Evolutionary conservation across 495 filamentous ascomycete genomes (phyloP).

Genomic region (Terfezia boudieri): DNA sequence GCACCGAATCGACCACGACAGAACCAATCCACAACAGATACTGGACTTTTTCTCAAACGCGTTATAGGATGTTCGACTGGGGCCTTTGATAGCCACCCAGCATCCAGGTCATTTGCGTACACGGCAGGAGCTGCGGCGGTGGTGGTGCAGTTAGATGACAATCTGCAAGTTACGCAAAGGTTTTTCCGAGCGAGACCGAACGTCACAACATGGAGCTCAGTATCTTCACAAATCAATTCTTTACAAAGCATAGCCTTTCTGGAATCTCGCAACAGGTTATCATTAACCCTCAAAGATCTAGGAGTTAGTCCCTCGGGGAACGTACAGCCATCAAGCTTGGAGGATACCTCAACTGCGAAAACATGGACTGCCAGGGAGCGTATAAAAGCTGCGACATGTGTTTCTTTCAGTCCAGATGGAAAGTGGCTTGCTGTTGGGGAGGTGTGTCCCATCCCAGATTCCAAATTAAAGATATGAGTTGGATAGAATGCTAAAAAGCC

Average conservation of each 20-base stretch:
- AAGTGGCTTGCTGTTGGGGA: slow-evolving; percentile 81
- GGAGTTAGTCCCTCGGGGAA: slow-evolving; percentile 23
- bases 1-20: slow-evolving; percentile 9
- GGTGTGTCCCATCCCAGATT: slow-evolving; percentile 22
- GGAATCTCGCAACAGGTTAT: slow-evolving; percentile 37
- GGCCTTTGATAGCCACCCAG: slow-evolving; percentile 61
- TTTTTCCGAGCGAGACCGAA: slow-evolving; percentile 79
- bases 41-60: slow-evolving; percentile 46
- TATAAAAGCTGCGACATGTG: slow-evolving; percentile 88
- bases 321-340: slow-evolving; percentile 22
- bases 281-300: slow-evolving; percentile 34
- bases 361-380: slow-evolving; percentile 70
- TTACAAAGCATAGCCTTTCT: slow-evolving; percentile 17
- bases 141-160: slow-evolving; percentile 55
- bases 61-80: slow-evolving; percentile 69
- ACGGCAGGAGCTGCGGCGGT: slow-evolving; percentile 88
- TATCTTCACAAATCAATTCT: slow-evolving; percentile 20
- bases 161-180: slow-evolving; percentile 49
- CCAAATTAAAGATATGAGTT: neutral
- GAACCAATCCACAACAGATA: slow-evolving; percentile 19
- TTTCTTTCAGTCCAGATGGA: slow-evolving; percentile 77
- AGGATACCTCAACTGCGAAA: slow-evolving; percentile 41
- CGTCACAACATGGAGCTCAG: slow-evolving; percentile 35
- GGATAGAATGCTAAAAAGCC: slow-evolving; percentile 10
- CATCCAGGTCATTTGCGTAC: slow-evolving; percentile 54